A percentile compares a stretch with the other conserved stretches of the same genome.
phyloP scores from a whole-genome alignment of 2,329 filamentous ascomycete species.

The Hypoxylon sp. region DNA sequence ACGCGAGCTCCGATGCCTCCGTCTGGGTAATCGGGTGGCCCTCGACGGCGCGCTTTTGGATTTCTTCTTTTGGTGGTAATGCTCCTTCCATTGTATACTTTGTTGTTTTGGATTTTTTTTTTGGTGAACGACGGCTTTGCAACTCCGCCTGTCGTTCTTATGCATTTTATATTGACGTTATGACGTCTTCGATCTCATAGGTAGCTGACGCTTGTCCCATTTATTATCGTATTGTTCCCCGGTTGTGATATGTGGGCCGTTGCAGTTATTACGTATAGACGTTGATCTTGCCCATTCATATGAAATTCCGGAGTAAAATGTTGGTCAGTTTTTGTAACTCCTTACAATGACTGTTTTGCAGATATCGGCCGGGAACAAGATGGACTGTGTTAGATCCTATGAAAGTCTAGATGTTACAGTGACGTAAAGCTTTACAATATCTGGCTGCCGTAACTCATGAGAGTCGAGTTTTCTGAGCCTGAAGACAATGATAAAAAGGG shows the following conservation, averaged over 20 bases:
- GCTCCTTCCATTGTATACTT: conserved; percentile 24
- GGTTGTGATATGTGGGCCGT: conserved; percentile 6
- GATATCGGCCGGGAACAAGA: too few relatives aligned
- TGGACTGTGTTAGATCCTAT: too few relatives aligned
- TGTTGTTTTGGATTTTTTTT: neutral
- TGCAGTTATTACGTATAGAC: conserved; percentile 10
- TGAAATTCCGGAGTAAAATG: neutral
- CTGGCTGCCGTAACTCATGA: too few relatives aligned
- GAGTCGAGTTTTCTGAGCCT: too few relatives aligned
- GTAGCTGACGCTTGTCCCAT: neutral
- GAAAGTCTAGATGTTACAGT: too few relatives aligned
- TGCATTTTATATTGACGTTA: neutral
- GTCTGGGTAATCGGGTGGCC: conserved; percentile 50
- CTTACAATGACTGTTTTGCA: neutral
- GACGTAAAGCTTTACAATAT: too few relatives aligned
- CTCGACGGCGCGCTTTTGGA: conserved; percentile 42
- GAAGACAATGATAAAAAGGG: too few relatives aligned
- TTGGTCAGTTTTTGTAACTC: neutral
- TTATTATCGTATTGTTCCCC: neutral
- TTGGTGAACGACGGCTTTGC: neutral
- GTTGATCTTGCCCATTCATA: neutral
- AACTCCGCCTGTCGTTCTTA: neutral
- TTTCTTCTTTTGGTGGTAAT: conserved; percentile 43
- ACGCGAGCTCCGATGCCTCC: conserved; percentile 49
- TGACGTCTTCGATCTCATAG: conserved; percentile 25